Evolutionary conservation across 306 rosid genomes (phyloP).

Genomic region (Malus sylvestris): DNA sequence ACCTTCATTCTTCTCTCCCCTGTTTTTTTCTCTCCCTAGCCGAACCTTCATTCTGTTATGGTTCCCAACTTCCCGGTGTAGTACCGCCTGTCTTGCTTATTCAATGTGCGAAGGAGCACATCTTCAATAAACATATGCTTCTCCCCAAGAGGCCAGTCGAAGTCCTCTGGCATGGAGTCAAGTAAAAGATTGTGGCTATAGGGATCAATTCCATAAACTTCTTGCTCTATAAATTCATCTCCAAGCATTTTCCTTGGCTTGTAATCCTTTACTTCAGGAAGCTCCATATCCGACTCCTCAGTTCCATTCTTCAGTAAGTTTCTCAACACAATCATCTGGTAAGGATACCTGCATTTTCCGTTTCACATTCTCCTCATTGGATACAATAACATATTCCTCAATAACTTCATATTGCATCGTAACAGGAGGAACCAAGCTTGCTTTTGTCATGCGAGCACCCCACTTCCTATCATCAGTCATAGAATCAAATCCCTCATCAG

Average conservation of each 20-base stretch:
- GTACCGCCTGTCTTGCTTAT: conserved; percentile 63
- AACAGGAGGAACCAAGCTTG: conserved; percentile 97
- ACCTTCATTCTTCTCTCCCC: no score
- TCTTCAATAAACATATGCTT: conserved; percentile 90
- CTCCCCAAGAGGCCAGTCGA: conserved; percentile 70
- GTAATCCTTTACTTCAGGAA: conserved; percentile 94
- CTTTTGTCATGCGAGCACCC: conserved; percentile 99
- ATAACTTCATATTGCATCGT: conserved; percentile 91
- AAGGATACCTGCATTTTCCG: conserved; percentile 90
- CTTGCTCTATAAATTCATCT: conserved; percentile 87
- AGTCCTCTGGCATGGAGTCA: conserved; percentile 87
- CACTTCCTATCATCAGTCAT: conserved; percentile 84
- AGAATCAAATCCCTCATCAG: conserved; percentile 49
- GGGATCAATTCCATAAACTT: conserved; percentile 97
- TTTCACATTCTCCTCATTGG: conserved; percentile 84
- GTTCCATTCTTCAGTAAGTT: conserved; percentile 80
- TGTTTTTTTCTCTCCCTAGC: no score
- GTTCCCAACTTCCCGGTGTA: conserved; percentile 1
- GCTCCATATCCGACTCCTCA: conserved; percentile 97
- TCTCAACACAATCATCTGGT: conserved; percentile 91
- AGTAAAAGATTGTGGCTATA: conserved; percentile 95
- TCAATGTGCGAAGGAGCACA: conserved; percentile 69
- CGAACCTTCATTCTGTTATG: no score
- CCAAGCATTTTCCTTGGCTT: conserved; percentile 95
- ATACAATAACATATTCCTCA: conserved; percentile 69